Evolutionary conservation across 371 early-diverging fungal species (phyloP).

Genomic region (Mucor circinelloides): DNA sequence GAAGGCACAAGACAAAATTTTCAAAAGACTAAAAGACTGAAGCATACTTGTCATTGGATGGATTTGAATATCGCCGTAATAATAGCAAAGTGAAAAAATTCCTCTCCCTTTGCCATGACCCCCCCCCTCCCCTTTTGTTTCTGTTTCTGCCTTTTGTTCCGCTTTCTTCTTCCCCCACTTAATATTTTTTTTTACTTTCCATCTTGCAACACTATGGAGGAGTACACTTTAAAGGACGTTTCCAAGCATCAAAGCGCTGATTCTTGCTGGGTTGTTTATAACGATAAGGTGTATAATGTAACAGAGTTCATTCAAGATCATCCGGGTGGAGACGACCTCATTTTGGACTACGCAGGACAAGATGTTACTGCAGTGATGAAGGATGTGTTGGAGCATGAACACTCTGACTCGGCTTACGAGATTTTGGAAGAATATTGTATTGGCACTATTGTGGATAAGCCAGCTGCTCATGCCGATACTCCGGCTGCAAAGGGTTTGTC

Average conservation of each 20-base stretch:
- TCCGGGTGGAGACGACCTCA: slow-evolving; percentile 79
- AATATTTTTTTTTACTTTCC: background rate
- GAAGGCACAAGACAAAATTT: too few relatives aligned
- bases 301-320: slow-evolving; percentile 81
- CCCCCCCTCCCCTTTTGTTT: background rate
- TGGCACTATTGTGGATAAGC: slow-evolving; percentile 53
- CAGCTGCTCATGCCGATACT: background rate
- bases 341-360: slow-evolving; percentile 75
- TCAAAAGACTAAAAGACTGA: background rate
- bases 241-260: slow-evolving; percentile 20
- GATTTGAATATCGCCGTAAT: background rate
- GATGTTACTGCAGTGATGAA: slow-evolving; percentile 73
- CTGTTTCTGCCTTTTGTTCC: background rate
- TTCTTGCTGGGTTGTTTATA: slow-evolving; percentile 72
- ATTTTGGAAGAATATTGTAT: slow-evolving; percentile 80
- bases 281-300: slow-evolving; percentile 82
- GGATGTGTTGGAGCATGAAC: slow-evolving; percentile 79
- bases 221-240: slow-evolving; percentile 16
- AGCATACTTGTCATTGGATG: background rate
- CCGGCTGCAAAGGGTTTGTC: background rate
- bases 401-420: slow-evolving; percentile 84
- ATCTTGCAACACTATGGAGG: background rate
- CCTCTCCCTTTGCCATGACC: background rate
- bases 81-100: background rate
- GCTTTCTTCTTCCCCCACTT: background rate